Evolutionary conservation across 176 grass and related monocot genomes (phyloP).

Genomic region (Avena eriantha): DNA sequence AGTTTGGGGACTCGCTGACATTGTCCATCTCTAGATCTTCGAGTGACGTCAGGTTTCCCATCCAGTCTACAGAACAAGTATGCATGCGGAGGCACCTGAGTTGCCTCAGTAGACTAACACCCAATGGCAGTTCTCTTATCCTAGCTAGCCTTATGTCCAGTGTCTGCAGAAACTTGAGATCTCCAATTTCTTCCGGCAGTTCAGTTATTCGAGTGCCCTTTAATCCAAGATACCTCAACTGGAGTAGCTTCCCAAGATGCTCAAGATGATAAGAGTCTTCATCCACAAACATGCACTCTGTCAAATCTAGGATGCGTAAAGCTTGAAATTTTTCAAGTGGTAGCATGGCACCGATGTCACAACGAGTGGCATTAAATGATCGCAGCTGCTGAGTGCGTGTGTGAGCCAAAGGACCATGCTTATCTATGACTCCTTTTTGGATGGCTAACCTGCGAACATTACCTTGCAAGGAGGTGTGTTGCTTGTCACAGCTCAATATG

Average conservation of each 20-base stretch:
- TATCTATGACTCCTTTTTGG: background rate
- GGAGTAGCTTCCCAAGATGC: conserved; percentile 1
- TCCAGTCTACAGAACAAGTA: background rate
- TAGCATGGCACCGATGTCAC: too few species aligned
- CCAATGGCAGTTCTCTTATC: background rate
- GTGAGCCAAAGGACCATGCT: too few species aligned
- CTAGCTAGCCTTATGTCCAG: background rate
- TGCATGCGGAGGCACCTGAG: background rate
- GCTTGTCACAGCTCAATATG: background rate
- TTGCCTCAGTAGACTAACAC: background rate
- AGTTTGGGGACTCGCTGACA: background rate
- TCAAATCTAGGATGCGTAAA: background rate
- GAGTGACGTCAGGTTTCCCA: background rate
- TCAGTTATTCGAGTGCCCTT: background rate
- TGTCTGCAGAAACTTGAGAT: background rate
- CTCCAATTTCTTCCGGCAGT: background rate
- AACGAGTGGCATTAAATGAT: background rate
- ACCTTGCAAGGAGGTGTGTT: background rate
- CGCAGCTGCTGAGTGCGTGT: background rate
- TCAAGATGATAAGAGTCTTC: background rate
- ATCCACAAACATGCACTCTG: background rate
- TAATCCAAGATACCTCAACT: conserved; percentile 1
- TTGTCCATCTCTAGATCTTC: background rate
- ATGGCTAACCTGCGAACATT: background rate
- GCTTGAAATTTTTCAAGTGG: background rate